Conservation (phyloP, 2,329 filamentous ascomycete genomes). For the Ampelomyces quisqualis region DNA sequence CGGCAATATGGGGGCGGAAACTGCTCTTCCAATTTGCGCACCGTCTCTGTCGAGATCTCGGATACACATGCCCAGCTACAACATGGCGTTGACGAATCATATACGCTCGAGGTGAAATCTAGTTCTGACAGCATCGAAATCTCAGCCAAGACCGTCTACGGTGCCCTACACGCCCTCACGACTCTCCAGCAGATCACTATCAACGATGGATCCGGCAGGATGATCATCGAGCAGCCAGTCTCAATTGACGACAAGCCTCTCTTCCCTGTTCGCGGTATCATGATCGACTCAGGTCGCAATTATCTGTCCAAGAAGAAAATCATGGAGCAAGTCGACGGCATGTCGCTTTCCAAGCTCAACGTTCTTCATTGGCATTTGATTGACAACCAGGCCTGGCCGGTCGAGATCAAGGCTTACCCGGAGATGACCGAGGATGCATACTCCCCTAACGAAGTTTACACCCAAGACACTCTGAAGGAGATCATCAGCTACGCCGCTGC, state of each 20-base stretch:
- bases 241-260: slow-evolving; percentile 53
- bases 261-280: slow-evolving; percentile 57
- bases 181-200: slow-evolving; percentile 60
- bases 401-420: slow-evolving; percentile 53
- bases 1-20: slow-evolving; percentile 29
- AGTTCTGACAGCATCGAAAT: slow-evolving; percentile 49
- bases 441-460: slow-evolving; percentile 52
- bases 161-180: slow-evolving; percentile 58
- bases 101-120: slow-evolving; percentile 50
- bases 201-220: slow-evolving; percentile 46
- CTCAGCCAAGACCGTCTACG: slow-evolving; percentile 55
- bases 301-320: slow-evolving; percentile 56
- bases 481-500: slow-evolving; percentile 55
- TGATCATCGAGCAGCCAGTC: slow-evolving; percentile 57
- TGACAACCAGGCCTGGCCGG: slow-evolving; percentile 58
- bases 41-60: slow-evolving; percentile 50
- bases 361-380: slow-evolving; percentile 60
- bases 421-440: slow-evolving; percentile 58
- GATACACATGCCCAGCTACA: slow-evolving; percentile 52
- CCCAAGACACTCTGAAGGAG: slow-evolving; percentile 45
- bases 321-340: slow-evolving; percentile 56
- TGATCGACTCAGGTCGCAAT: slow-evolving; percentile 58
- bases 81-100: slow-evolving; percentile 60
- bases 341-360: slow-evolving; percentile 59
- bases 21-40: slow-evolving; percentile 40